Percentiles rank a stretch among this genome's conserved stretches.
Conservation (phyloP, 23 red algal species). For the Gracilariopsis chorda region DNA sequence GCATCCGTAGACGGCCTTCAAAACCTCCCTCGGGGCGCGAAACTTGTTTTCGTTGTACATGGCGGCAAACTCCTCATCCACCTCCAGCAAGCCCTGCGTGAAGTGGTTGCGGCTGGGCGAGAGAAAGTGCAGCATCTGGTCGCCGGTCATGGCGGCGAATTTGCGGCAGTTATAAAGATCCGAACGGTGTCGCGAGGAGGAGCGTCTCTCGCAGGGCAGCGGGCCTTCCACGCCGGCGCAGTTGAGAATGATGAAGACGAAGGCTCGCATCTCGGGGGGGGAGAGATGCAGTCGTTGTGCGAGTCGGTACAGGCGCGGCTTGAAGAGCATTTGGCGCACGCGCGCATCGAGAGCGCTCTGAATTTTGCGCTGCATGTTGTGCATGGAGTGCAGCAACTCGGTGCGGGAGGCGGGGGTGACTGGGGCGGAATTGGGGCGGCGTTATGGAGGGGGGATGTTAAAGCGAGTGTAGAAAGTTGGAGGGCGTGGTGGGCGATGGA, state of each 20-base stretch:
- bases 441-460: background rate
- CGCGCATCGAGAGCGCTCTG: background rate
- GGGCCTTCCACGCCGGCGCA: constrained; percentile 60
- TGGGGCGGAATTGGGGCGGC: background rate
- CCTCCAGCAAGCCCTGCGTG: constrained; percentile 51
- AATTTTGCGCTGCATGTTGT: constrained; percentile 7
- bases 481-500: constrained; percentile 44
- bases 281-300: constrained; percentile 1
- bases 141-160: constrained; percentile 39
- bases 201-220: constrained; percentile 9
- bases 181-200: background rate
- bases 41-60: constrained; percentile 58
- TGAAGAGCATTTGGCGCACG: constrained; percentile 26
- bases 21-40: constrained; percentile 53
- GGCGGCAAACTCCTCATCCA: constrained; percentile 66
- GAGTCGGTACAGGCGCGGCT: constrained; percentile 61
- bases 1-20: constrained; percentile 62
- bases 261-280: constrained; percentile 36
- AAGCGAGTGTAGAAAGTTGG: background rate
- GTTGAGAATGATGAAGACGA: constrained; percentile 55
- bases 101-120: constrained; percentile 40
- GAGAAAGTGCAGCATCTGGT: constrained; percentile 55
- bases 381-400: constrained; percentile 32
- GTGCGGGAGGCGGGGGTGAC: background rate
- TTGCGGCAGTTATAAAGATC: constrained; percentile 47